Conservation (phyloP, 2,329 filamentous ascomycete genomes). For the Delphinella strobiligena region DNA sequence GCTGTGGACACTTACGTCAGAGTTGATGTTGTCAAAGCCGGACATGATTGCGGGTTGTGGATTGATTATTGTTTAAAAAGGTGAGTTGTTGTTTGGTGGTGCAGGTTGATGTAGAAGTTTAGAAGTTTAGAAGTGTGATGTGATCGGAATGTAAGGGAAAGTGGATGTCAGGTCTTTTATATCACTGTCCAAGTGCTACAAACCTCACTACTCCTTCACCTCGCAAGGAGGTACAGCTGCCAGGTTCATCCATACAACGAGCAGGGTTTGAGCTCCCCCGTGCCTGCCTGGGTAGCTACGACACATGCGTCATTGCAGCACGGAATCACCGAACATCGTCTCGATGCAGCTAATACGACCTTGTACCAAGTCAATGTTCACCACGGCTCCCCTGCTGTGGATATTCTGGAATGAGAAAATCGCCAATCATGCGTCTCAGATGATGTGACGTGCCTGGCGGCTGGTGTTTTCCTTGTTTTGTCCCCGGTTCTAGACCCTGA, state of each 20-base stretch:
- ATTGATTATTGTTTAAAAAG: neutral
- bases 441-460: neutral
- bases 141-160: neutral
- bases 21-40: constrained; percentile 5
- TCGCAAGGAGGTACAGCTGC: neutral
- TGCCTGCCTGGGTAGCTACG: too few species aligned
- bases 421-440: neutral
- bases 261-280: neutral
- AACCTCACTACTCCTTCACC: too few species aligned
- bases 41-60: constrained; percentile 6
- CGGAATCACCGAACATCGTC: neutral
- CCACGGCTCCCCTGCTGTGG: too few species aligned
- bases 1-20: neutral
- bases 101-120: too few species aligned
- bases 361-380: neutral
- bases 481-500: neutral
- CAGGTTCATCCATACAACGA: neutral
- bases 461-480: neutral
- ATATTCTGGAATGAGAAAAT: too few species aligned
- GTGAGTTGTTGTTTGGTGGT: neutral
- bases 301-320: neutral
- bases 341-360: neutral
- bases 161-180: neutral
- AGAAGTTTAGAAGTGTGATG: neutral
- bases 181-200: too few species aligned